Conservation (phyloP, 306 rosid genomes). For the Lathyrus oleraceus region DNA sequence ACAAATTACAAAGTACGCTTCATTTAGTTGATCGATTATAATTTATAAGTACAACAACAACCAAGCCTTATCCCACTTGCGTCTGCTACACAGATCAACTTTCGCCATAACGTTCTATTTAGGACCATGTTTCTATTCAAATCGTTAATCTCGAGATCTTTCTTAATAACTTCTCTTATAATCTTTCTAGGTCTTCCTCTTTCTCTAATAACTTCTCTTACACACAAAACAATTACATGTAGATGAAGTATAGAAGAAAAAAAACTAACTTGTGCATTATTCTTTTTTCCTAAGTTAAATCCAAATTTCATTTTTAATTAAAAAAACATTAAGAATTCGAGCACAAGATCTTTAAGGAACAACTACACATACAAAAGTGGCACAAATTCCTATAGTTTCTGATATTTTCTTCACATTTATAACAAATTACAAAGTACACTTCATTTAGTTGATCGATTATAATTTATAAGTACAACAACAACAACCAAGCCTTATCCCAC, state of each 20-base stretch:
- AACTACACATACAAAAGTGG: neutral
- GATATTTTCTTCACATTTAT: constrained; percentile 14
- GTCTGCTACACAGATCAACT: too few relatives aligned
- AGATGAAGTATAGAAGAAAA: neutral
- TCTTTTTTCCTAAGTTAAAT: neutral
- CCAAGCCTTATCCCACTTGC: too few relatives aligned
- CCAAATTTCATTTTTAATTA: neutral
- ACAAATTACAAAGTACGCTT: neutral
- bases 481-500: too few relatives aligned
- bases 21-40: neutral
- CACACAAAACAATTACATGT: neutral
- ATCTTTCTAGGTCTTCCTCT: too few relatives aligned
- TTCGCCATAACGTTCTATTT: too few relatives aligned
- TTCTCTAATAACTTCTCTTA: too few relatives aligned
- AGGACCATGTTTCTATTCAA: too few relatives aligned
- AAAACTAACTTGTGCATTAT: neutral
- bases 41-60: neutral
- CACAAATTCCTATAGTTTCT: constrained; percentile 14
- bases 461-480: constrained; percentile 1
- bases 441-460: neutral
- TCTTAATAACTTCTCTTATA: too few relatives aligned
- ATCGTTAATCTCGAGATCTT: too few relatives aligned
- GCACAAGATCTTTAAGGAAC: neutral
- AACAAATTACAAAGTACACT: neutral
- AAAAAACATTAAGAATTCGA: neutral